A percentile compares a stretch with the other conserved stretches of the same genome.
Conservation (phyloP, 1,284 basidiomycete species). For the Boletus nobilissimus region DNA sequence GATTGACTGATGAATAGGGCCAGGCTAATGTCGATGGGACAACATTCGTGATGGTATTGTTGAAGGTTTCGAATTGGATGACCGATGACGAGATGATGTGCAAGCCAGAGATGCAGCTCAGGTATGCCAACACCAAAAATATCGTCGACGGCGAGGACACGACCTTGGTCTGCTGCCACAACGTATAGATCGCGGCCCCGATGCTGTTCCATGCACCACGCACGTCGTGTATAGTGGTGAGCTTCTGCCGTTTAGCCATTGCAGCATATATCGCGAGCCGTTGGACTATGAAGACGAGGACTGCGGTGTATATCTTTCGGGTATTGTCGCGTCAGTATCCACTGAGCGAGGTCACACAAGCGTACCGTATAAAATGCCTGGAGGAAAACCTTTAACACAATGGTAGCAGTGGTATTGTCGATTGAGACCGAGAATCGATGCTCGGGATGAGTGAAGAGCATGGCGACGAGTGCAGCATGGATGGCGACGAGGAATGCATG, state of each 20-base stretch:
- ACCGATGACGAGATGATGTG: conserved; percentile 39
- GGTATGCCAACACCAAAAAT: conserved; percentile 15
- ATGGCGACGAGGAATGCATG: conserved; percentile 15
- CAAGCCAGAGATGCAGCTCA: conserved; percentile 24
- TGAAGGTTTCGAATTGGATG: conserved; percentile 34
- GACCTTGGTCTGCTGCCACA: conserved; percentile 36
- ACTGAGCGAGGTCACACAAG: neutral
- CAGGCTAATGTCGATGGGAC: conserved; percentile 24
- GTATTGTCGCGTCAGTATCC: neutral
- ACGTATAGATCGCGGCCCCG: conserved; percentile 21
- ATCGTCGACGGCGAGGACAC: conserved; percentile 1
- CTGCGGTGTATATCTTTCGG: conserved; percentile 27
- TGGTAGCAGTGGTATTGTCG: neutral
- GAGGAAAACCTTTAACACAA: conserved; percentile 2
- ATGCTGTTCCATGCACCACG: conserved; percentile 35
- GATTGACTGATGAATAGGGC: conserved; percentile 7
- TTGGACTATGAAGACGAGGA: conserved; percentile 29
- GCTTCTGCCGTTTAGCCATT: conserved; percentile 20
- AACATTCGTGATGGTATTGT: neutral
- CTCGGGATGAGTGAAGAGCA: conserved; percentile 23
- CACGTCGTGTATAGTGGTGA: conserved; percentile 35
- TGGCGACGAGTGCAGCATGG: conserved; percentile 5
- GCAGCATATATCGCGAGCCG: conserved; percentile 2
- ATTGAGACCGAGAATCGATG: neutral
- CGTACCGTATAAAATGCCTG: conserved; percentile 24